phyloP scores from a whole-genome alignment of 768 basidiomycete genomes.

The Lactarius pseudohatsudake region DNA sequence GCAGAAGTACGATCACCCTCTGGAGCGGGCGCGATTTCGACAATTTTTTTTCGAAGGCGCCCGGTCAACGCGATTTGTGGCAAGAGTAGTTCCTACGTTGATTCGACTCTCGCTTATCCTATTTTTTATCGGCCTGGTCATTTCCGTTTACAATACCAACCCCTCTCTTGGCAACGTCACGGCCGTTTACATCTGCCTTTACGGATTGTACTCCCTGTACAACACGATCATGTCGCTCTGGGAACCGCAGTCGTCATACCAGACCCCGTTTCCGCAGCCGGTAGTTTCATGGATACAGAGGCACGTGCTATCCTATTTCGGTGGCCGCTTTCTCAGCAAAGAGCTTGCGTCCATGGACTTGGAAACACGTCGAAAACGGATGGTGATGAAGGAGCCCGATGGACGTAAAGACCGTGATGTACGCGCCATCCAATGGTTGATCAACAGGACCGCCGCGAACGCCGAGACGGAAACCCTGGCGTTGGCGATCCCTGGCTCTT shows the following conservation, averaged over 20 bases:
- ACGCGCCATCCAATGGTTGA: conserved; percentile 8
- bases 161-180: background rate
- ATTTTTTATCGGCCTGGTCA: conserved; percentile 7
- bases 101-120: background rate
- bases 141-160: background rate
- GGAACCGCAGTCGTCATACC: background rate
- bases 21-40: conserved; percentile 1
- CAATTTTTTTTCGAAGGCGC: background rate
- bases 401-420: background rate
- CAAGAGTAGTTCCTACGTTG: background rate
- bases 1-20: background rate
- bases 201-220: background rate
- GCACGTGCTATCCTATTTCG: background rate
- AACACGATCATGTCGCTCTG: background rate
- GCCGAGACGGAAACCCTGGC: background rate
- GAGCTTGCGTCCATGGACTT: background rate
- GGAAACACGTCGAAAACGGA: background rate
- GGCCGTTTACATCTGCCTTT: background rate
- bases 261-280: background rate
- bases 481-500: conserved; percentile 7
- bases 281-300: no score
- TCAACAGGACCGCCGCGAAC: background rate
- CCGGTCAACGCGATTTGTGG: background rate
- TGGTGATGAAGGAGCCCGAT: background rate
- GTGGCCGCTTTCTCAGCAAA: background rate